Evolutionary conservation across 1,284 basidiomycete species (phyloP), one percentile per base, ranked within the genome.

Genomic region (Cryptococcus hybrid): DNA sequence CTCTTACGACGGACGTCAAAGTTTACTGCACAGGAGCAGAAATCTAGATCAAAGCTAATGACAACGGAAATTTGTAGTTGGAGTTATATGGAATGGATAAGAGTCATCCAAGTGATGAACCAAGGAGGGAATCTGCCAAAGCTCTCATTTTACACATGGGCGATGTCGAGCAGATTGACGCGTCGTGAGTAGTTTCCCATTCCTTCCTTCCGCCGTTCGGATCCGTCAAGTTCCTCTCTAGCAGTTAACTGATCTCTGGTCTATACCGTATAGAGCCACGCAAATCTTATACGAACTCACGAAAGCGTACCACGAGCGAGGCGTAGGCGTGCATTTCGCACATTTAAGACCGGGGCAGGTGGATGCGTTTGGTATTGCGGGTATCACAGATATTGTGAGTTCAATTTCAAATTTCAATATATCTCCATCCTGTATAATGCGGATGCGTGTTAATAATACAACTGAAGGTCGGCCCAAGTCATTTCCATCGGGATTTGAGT

Each of bases 121-220:
- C 92, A 0, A 80, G 85, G 15, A 81, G 92, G 61, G 84, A 85
- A 59, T 83, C 88, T 56, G 88, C 92, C 3, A 85, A 84, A 39
- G 84, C 86, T 0, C 78, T 96, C 36, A 88, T 95, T 12, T 90
- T 95, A 78, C 92, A 96, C 70, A 84, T 94, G 80, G 86, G 88
- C 8, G 93, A 81, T 58, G 78, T 79, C 15, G 90, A 92, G 60
- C 83, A 80, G 18, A 86, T 88, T 60, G 91, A 93, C 73, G 90
- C 91, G 8, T 91, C 89, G 88, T 91, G 70, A 73, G 88, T 82
- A 11, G 4, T 24, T 35, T 36, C 55, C 37, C 13, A 62, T 37
- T 2, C 47, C 36, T 24, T 12, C 18, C 2, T 24, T 42, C 18
- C 18, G 18, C 18, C 18, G 18, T 18, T 18, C 18, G 18, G 18